Conservation (phyloP, 179 eudicot genomes). For the Nepenthes alata region DNA sequence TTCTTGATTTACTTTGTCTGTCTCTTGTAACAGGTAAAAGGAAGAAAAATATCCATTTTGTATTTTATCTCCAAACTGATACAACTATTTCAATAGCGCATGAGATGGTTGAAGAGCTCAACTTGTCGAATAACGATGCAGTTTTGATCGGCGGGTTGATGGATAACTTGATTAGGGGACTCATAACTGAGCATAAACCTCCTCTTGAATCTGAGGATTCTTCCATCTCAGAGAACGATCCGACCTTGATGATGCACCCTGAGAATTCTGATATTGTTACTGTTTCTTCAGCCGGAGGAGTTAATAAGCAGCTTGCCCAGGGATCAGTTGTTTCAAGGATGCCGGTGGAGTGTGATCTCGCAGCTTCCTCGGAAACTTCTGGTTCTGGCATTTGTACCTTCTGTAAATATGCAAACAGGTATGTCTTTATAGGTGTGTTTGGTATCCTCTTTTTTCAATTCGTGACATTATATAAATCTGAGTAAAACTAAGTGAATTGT, state of each 20-base stretch:
- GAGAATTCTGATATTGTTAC: no score
- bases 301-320: not conserved
- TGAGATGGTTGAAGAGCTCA: slow-evolving; percentile 66
- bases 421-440: not conserved
- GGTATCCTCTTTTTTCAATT: no score
- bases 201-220: slow-evolving; percentile 19
- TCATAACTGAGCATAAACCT: slow-evolving; percentile 13
- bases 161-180: slow-evolving; percentile 31
- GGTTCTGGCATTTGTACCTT: not conserved
- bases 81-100: slow-evolving; percentile 41
- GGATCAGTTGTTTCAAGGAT: slow-evolving; percentile 13
- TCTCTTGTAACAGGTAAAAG: slow-evolving; percentile 29
- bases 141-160: slow-evolving; percentile 49
- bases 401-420: slow-evolving; percentile 17
- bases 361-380: slow-evolving; percentile 1
- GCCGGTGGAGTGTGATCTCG: slow-evolving; percentile 10
- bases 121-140: slow-evolving; percentile 36
- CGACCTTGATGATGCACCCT: no score
- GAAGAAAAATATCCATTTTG: slow-evolving; percentile 38
- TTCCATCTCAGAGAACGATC: not conserved
- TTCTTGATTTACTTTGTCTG: slow-evolving; percentile 3
- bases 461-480: no score
- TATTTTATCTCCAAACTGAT: slow-evolving; percentile 37
- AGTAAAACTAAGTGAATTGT: no score
- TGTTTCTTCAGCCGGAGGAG: no score